Evolutionary conservation across 164 flowering plant species (phyloP), one percentile per base, ranked within the genome.

Genomic region (Buxus sempervirens): DNA sequence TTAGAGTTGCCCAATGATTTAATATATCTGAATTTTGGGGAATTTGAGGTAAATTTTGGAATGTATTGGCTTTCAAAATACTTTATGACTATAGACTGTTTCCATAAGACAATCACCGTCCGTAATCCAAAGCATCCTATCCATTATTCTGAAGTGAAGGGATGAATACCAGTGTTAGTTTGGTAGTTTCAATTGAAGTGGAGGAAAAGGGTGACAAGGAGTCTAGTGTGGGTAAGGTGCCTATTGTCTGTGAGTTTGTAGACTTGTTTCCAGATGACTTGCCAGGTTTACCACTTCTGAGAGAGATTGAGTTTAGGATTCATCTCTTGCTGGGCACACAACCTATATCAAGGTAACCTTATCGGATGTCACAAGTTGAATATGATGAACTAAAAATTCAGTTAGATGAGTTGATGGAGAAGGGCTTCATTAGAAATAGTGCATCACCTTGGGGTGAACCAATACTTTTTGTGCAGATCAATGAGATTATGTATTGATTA

Each of bases 401-500:
- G 20, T 14, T 60, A 4, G 5, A 60, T 16, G 63, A 28, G 48
- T 15, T 15, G 21, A 0, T 60, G 5, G 63, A 28, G 3, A 60
- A 60, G 0, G 48, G 21, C 8, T 36, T 13, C 5, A 60, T 60
- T 14, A 13, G 13, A 21, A 22, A 48, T 16, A 36, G 63, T 60
- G 42, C 19, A 9, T 28, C 51, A 1, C 51, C 18, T 10, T 45
- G 51, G 45, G 21, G 45, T 9, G 21, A 13, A 28, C 48, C 24
- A 22, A 9, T 60, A 10, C 21, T 28, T 0, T 28, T 60, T 28
- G 23, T 60, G 5, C 32, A 60, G n/a, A 28, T 28, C 45, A 60
- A 60, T 60, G 22, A 18, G 42, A 27, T 25, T 58, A 36, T 58
- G 62, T 15, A 58, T 58, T 19, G 62, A 58, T 26, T 58, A 58